Conservation (phyloP, 257 asterid genomes). For the Paulownia fortunei region DNA sequence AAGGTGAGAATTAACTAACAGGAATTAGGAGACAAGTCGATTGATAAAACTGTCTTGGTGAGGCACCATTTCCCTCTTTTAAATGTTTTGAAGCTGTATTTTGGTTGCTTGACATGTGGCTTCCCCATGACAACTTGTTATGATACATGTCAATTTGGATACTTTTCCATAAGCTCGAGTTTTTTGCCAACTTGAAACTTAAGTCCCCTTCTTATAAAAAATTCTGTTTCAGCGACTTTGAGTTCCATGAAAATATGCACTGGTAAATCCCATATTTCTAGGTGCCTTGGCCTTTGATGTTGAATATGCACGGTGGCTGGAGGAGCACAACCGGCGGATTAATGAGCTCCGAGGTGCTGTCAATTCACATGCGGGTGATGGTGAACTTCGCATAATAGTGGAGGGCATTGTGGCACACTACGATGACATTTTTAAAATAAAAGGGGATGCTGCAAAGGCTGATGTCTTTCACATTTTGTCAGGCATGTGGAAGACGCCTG, state of each 20-base stretch:
- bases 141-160: slow-evolving; percentile 27
- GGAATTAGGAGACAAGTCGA: not conserved
- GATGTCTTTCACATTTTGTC: slow-evolving; percentile 95
- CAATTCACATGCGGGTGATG: slow-evolving; percentile 93
- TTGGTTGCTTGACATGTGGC: slow-evolving; percentile 17
- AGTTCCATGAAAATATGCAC: slow-evolving; percentile 44
- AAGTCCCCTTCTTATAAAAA: slow-evolving; percentile 30
- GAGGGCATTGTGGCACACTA: slow-evolving; percentile 88
- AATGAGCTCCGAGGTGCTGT: slow-evolving; percentile 96
- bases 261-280: slow-evolving; percentile 42
- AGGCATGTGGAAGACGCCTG: slow-evolving; percentile 99
- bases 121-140: not conserved
- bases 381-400: slow-evolving; percentile 89
- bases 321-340: slow-evolving; percentile 87
- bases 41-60: not conserved
- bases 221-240: slow-evolving; percentile 41
- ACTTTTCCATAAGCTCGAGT: slow-evolving; percentile 18
- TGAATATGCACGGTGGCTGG: slow-evolving; percentile 97
- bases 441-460: slow-evolving; percentile 92
- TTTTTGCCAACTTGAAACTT: slow-evolving; percentile 32
- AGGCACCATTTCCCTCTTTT: not conserved
- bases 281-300: slow-evolving; percentile 99
- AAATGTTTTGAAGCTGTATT: not conserved
- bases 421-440: slow-evolving; percentile 88
- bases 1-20: slow-evolving; percentile 13